Evolutionary conservation across 495 filamentous ascomycete genomes (phyloP), one percentile per base, ranked within the genome.

Genomic region (Aspergillus ostianus): DNA sequence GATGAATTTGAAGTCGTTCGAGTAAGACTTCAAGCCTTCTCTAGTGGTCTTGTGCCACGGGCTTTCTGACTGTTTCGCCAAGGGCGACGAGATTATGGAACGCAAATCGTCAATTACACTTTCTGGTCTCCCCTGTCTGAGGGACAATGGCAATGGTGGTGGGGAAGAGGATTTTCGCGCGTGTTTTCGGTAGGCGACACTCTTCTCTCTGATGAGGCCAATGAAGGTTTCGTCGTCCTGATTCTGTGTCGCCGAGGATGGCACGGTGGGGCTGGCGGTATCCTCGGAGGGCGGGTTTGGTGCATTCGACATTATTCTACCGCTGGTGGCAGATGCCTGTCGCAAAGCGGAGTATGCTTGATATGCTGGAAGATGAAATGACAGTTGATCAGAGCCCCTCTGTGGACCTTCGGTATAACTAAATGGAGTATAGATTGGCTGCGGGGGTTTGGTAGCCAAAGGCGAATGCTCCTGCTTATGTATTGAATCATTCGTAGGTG

Each of bases 1-100:
- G 26, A 86, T 80, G 60, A 78, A 85, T 41, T 69, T 66, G 51
- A 85, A 84, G 55, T 85, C 73, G 52, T 80, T 77, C 2, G 77
- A 59, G 27, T 68, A 71, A 7, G 68, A 66, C 9, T 70, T 66
- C 4, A 80, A 64, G 17, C 65, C 68, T 51, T 69, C 71, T 46
- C 68, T 66, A 45, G 70, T 72, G 4, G 71, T 73, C 21, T 65
- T 64, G 55, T 76, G 70, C 67, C 70, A 73, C 2, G 70, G 60
- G 52, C 67, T 74, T 58, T 77, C 72, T 5, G 68, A 67, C 29
- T 75, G 67, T 26, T 72, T 74, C 12, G 72, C 65, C 3, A 72
- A 51, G 44, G 76, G 74, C 18, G 65, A 67, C 48, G 70, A 73
- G 10, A 76, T 67, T 45, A 76, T 66, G 7, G 72, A 59, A 18